Base-by-base conservation (phyloP, 1,139 yeast genomes). In the Saccharomycopsis hybrid region DNA sequence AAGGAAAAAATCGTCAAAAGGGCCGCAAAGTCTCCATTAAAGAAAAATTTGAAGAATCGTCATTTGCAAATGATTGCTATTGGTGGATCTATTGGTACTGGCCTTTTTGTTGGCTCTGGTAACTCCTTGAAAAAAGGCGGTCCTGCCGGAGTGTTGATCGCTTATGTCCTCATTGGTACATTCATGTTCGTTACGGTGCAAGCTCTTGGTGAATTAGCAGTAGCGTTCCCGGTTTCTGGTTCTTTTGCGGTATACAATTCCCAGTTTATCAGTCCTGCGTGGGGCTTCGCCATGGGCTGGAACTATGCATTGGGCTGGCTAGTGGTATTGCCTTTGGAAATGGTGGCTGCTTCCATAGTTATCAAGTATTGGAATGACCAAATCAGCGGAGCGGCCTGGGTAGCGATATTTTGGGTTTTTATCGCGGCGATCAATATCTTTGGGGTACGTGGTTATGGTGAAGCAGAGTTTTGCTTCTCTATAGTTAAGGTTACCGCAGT, bases 41-140 rank as follows among this genome's bases (percentile, higher is more conserved):
- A 79, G 47, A 73, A 87, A 62, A 72, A 77, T 42, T 72, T 85
- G 52, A 80, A 81, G 58, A 71, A 68, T 80, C 85, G 71, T 69
- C 73, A 69, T 53, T 74, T 86, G 59, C 85, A 83, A 62, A 84
- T 86, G 87, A 82, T 87, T 63, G 94, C 95, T 45, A 81, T 87
- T 59, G 95, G 95, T 62, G 95, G 95, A 56, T 76, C 88, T 49
- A 85, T 87, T 56, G 95, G 96, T 66, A 85, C 73, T 3, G 73
- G 74, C 66, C 65, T 66, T 74, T 74, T 57, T 59, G 78, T 82
- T 42, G 85, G 85, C 62, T 71, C 80, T 33, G 89, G 89, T 55
- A 70, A 73, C 55, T 82, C 87, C 7, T 69, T 83, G 56, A 66
- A 68, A 52, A 68, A 71, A 18, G 85, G 86, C 62, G 92, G 92